A percentile compares a stretch with the other conserved stretches of the same genome.
phyloP scores from a whole-genome alignment of 176 grass and related monocot genomes.

The Chloris gayana region DNA sequence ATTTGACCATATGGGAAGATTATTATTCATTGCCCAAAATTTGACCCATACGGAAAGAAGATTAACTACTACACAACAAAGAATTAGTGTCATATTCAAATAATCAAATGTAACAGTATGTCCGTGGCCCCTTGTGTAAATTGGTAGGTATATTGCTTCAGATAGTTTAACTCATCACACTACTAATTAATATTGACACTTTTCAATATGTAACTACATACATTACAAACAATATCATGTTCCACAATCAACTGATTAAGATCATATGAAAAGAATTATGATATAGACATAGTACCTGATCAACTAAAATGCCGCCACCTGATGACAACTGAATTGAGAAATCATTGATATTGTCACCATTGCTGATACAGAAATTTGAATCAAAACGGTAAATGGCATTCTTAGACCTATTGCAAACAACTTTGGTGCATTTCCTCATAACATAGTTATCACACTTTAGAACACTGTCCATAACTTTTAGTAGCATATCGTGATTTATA shows the following conservation, averaged over 20 bases:
- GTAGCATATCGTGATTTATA: constrained; percentile 68
- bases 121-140: not conserved
- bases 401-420: constrained; percentile 54
- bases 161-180: not conserved
- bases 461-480: constrained; percentile 57
- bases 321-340: constrained; percentile 66
- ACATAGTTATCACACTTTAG: constrained; percentile 62
- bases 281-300: constrained; percentile 67
- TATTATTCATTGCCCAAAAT: not conserved
- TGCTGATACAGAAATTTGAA: constrained; percentile 57
- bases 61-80: no score
- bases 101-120: not conserved
- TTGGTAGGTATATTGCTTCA: not conserved
- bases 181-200: not conserved
- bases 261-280: constrained; percentile 30
- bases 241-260: not conserved
- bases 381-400: constrained; percentile 41
- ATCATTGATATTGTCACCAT: constrained; percentile 22
- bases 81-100: not conserved
- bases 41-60: not conserved
- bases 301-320: constrained; percentile 62
- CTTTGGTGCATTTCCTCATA: constrained; percentile 55
- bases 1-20: no score
- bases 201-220: not conserved
- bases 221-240: constrained; percentile 5